Conservation (phyloP, 1,284 basidiomycete genomes). For the Leccinum pachyderme region DNA sequence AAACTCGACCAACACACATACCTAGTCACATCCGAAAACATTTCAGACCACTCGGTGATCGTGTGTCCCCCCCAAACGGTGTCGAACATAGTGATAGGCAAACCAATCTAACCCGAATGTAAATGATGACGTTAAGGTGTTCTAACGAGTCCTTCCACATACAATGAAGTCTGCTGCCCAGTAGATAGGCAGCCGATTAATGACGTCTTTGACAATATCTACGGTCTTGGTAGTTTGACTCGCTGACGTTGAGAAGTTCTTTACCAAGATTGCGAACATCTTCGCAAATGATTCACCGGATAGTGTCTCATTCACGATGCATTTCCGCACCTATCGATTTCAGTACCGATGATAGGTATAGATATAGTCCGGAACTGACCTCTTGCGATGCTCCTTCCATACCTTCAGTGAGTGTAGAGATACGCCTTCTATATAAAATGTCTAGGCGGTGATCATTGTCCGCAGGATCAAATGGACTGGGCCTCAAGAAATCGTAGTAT, state of each 20-base stretch:
- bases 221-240: slow-evolving; percentile 42
- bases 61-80: slow-evolving; percentile 49
- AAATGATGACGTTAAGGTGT: slow-evolving; percentile 23
- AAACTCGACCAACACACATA: slow-evolving; percentile 29
- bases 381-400: slow-evolving; percentile 1
- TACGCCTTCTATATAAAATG: slow-evolving; percentile 17
- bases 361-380: slow-evolving; percentile 15
- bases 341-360: neutral
- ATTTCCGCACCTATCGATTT: slow-evolving; percentile 10
- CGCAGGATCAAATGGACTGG: neutral
- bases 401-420: slow-evolving; percentile 21
- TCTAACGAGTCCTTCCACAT: slow-evolving; percentile 25
- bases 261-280: slow-evolving; percentile 15
- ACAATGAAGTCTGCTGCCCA: slow-evolving; percentile 67
- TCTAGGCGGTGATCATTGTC: neutral
- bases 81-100: slow-evolving; percentile 58
- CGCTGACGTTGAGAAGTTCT: slow-evolving; percentile 24
- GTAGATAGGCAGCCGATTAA: slow-evolving; percentile 63
- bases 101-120: slow-evolving; percentile 40
- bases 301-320: slow-evolving; percentile 13
- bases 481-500: slow-evolving; percentile 27
- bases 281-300: slow-evolving; percentile 10
- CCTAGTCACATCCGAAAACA: slow-evolving; percentile 56
- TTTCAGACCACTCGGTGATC: slow-evolving; percentile 47
- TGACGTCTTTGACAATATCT: slow-evolving; percentile 72